Evolutionary conservation across 805 yeast genomes (phyloP).

Genomic region (Debaryomyces castellii): DNA sequence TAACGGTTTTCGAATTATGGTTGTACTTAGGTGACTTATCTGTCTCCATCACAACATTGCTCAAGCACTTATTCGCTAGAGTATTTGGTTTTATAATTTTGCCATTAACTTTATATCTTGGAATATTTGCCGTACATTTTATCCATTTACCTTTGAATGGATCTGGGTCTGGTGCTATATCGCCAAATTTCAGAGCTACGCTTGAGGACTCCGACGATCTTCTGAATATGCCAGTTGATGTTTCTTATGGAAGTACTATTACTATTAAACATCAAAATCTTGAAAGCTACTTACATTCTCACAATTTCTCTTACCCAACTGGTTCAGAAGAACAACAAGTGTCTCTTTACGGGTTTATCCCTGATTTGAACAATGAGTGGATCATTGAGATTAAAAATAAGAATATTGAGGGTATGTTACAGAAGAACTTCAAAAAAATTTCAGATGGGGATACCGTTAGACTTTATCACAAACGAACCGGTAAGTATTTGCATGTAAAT

Average conservation of each 20-base stretch:
- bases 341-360: slow-evolving; percentile 61
- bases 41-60: slow-evolving; percentile 36
- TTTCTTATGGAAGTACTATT: slow-evolving; percentile 70
- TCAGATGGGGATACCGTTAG: slow-evolving; percentile 58
- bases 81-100: slow-evolving; percentile 44
- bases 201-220: slow-evolving; percentile 42
- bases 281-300: slow-evolving; percentile 84
- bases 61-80: slow-evolving; percentile 42
- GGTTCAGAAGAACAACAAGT: slow-evolving; percentile 81
- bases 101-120: slow-evolving; percentile 59
- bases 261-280: slow-evolving; percentile 66
- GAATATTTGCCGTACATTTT: slow-evolving; percentile 60
- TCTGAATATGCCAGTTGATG: slow-evolving; percentile 53
- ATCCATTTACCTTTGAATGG: slow-evolving; percentile 46
- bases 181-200: slow-evolving; percentile 66
- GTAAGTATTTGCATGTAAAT: slow-evolving; percentile 66
- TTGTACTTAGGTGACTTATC: slow-evolving; percentile 63
- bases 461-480: slow-evolving; percentile 69
- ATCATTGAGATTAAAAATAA: slow-evolving; percentile 49
- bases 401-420: slow-evolving; percentile 40
- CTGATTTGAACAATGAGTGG: slow-evolving; percentile 72
- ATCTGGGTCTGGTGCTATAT: slow-evolving; percentile 59
- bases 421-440: slow-evolving; percentile 32
- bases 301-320: slow-evolving; percentile 56
- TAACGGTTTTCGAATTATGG: slow-evolving; percentile 61